These are phyloP conservation scores for Aspergillus brunneoviolaceus DNA, from an alignment of 2,329 filamentous ascomycete genomes.

Conservation along the genomic window DNA sequence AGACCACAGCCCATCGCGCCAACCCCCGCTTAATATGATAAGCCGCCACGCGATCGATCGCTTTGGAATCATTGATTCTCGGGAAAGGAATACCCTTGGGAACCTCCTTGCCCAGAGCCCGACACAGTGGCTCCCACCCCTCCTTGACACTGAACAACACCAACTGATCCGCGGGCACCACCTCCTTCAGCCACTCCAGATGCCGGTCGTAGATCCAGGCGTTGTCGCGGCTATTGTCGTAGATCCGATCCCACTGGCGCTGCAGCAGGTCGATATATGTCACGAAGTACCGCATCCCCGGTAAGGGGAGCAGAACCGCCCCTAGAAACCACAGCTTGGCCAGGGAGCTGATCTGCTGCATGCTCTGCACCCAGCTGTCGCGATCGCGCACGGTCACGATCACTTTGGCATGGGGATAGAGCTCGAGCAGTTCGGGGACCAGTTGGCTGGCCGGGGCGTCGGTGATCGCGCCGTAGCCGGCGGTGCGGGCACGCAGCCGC, in stretches of 20 bases:
- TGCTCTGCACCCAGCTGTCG: constrained; percentile 22
- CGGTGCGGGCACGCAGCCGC: constrained; percentile 14
- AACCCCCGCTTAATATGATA: constrained; percentile 29
- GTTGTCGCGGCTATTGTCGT: constrained; percentile 1
- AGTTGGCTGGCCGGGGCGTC: constrained; percentile 48
- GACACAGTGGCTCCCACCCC: constrained; percentile 50
- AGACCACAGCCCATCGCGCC: constrained; percentile 28
- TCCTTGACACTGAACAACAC: constrained; percentile 42
- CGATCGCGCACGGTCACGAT: constrained; percentile 40
- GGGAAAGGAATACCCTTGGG: constrained; percentile 41
- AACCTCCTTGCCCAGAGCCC: constrained; percentile 41
- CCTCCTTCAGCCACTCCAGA: constrained; percentile 26
- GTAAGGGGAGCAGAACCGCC: constrained; percentile 23
- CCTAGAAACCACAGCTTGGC: constrained; percentile 21
- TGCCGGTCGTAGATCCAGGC: constrained; percentile 18
- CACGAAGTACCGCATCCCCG: constrained; percentile 26
- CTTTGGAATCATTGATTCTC: constrained; percentile 35
- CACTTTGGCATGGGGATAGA: constrained; percentile 53
- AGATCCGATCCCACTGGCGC: constrained; percentile 23
- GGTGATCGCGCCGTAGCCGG: constrained; percentile 49
- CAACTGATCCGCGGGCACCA: constrained; percentile 33
- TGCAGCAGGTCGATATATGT: constrained; percentile 17
- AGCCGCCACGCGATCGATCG: constrained; percentile 18
- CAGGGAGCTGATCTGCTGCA: constrained; percentile 18
- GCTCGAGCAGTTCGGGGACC: constrained; percentile 47